Conservation (phyloP, 768 basidiomycete species). For the Podaxis carcinomalis region DNA sequence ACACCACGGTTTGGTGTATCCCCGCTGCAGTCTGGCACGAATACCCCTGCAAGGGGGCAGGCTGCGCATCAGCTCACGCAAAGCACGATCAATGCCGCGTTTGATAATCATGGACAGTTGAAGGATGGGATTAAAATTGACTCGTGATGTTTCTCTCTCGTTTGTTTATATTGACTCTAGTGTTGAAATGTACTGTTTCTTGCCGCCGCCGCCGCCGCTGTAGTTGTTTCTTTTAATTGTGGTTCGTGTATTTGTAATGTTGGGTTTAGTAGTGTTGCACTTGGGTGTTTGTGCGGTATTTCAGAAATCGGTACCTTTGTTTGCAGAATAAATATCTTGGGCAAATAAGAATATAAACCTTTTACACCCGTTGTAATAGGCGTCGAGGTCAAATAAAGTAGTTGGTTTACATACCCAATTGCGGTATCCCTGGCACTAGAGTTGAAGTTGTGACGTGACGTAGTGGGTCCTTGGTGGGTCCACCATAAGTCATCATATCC, state of each 20-base stretch:
- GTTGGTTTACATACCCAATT: too few species aligned
- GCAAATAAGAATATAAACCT: too few species aligned
- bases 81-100: conserved; percentile 44
- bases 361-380: too few species aligned
- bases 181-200: not conserved
- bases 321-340: too few species aligned
- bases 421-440: too few species aligned
- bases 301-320: too few species aligned
- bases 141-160: conserved; percentile 16
- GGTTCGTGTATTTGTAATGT: not conserved
- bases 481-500: too few species aligned
- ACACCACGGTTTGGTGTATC: conserved; percentile 65
- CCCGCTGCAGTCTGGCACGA: conserved; percentile 54
- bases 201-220: not conserved
- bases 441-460: too few species aligned
- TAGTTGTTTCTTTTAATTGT: not conserved
- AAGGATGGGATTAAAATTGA: conserved; percentile 30
- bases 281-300: not conserved
- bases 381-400: too few species aligned
- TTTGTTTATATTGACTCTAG: not conserved
- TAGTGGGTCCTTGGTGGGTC: too few species aligned
- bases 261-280: not conserved
- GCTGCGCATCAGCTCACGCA: conserved; percentile 31
- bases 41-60: conserved; percentile 35
- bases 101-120: conserved; percentile 26